Base-by-base conservation (phyloP, 2,329 filamentous ascomycete species). In the Colletotrichum simmondsii region DNA sequence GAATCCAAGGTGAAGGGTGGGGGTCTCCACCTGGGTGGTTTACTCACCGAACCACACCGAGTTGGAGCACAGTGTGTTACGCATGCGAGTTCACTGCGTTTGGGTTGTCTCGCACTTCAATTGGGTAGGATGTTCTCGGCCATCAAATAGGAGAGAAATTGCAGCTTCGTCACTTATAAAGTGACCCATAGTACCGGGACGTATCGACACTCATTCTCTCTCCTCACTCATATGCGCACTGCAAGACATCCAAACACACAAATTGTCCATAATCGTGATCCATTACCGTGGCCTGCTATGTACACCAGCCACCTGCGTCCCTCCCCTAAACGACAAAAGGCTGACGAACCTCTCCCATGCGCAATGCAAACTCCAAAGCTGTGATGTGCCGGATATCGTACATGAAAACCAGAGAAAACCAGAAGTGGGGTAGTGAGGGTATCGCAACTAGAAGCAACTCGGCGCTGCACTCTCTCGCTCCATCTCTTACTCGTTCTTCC, bases 401-500 rank as follows among this genome's bases (percentile, higher is more conserved):
- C 58, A 75, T 56, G 60, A 59, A 69, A 72, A 70, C 66, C 60
- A 70, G 70, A 65, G 22, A 65, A 66, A 74, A 65, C 46, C 69
- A 72, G 52, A 70, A 76, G 74, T 69, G 68, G 74, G 67, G 68
- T 68, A 56, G 72, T 65, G 74, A 73, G 75, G 75, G 75, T 76
- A 76, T 76, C 75, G 73, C 73, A 71, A 71, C 68, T 66, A 63
- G 57, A 75, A 70, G 65, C 67, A 70, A 73, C 71, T 72, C 57
- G 65, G 52, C 59, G 19, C 61, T 66, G 61, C 30, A 54, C 26
- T 35, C 62, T 56, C 54, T 65, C 52, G 16, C 59, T 52, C 57
- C 62, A 56, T 57, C 19, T 24, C 32, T 70, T 80, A 81, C 72
- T 82, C 80, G 57, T 83, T 84, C 80, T 91, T 93, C 65, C 85